These are phyloP conservation scores for Conoideocrella luteorostrata DNA, from an alignment of 2,329 filamentous ascomycete genomes.

Conservation along the genomic window DNA sequence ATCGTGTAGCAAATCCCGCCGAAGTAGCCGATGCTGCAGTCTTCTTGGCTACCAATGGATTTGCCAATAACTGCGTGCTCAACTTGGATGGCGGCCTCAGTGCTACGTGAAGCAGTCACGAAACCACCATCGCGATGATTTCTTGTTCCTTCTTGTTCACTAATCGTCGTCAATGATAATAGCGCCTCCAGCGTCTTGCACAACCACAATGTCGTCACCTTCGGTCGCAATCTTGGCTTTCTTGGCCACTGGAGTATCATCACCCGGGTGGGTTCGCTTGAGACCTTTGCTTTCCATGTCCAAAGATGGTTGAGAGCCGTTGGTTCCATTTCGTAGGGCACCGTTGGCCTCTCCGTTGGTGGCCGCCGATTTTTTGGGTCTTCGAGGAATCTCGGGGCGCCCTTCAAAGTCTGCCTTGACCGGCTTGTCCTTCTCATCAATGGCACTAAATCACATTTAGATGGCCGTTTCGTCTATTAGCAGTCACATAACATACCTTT, in stretches of 20 bases:
- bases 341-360: conserved; percentile 34
- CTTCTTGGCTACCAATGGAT: conserved; percentile 71
- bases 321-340: conserved; percentile 34
- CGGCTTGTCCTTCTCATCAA: conserved; percentile 43
- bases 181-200: conserved; percentile 52
- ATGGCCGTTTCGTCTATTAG: too few species aligned
- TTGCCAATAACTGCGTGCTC: conserved; percentile 80
- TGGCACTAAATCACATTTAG: conserved; percentile 28
- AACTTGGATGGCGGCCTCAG: conserved; percentile 82
- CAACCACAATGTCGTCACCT: conserved; percentile 36
- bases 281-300: conserved; percentile 26
- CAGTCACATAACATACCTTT: conserved; percentile 52
- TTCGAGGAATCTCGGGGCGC: conserved; percentile 45
- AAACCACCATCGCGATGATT: not conserved
- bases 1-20: conserved; percentile 59
- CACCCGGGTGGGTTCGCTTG: conserved; percentile 42
- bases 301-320: conserved; percentile 27
- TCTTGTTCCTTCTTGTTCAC: conserved; percentile 13
- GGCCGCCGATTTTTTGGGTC: conserved; percentile 37
- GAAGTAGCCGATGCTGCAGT: conserved; percentile 79
- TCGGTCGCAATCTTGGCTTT: conserved; percentile 38
- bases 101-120: conserved; percentile 41
- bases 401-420: conserved; percentile 42
- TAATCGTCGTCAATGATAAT: conserved; percentile 63
- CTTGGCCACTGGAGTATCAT: conserved; percentile 37